phyloP scores from a whole-genome alignment of 345 rosid species.

The Hibiscus syriacus region DNA sequence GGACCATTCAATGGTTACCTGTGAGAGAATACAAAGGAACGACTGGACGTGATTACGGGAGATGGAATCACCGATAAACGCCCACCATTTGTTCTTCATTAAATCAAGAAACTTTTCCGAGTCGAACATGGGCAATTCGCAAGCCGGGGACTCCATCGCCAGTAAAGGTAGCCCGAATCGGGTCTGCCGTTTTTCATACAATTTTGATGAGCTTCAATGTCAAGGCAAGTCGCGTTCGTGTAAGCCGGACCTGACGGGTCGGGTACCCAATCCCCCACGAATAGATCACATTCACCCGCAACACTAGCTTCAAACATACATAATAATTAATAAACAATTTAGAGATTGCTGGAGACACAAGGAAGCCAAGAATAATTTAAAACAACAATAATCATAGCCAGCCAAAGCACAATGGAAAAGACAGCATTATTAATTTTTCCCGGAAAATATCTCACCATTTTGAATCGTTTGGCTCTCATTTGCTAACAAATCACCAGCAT shows the following conservation, averaged over 20 bases:
- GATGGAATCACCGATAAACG: constrained; percentile 81
- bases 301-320: constrained; percentile 4
- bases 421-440: no score
- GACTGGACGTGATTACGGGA: constrained; percentile 95
- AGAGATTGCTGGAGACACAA: not conserved
- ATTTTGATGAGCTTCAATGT: constrained; percentile 71
- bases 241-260: constrained; percentile 67
- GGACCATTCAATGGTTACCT: constrained; percentile 29
- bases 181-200: constrained; percentile 83
- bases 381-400: no score
- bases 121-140: constrained; percentile 62
- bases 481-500: not conserved
- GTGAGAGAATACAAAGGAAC: constrained; percentile 74
- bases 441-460: constrained; percentile 25
- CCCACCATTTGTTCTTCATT: constrained; percentile 77
- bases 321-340: not conserved
- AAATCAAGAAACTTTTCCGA: constrained; percentile 50
- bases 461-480: constrained; percentile 21
- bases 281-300: constrained; percentile 52
- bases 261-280: constrained; percentile 79
- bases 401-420: no score
- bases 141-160: constrained; percentile 84
- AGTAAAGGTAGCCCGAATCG: constrained; percentile 62
- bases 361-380: no score
- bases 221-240: constrained; percentile 57